Conservation (phyloP, 441 rosid species). For the Adansonia rubrostipa region DNA sequence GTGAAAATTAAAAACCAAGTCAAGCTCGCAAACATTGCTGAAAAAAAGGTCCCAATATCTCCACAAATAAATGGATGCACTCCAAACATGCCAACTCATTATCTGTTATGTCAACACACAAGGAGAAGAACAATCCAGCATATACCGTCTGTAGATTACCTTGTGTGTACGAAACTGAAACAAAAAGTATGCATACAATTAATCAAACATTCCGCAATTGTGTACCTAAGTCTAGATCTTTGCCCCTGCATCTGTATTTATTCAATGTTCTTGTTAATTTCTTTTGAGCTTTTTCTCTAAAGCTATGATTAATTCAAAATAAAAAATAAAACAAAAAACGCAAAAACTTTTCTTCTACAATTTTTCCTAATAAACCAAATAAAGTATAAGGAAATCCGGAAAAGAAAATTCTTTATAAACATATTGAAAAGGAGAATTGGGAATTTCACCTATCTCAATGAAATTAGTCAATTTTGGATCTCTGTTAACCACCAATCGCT, state of each 20-base stretch:
- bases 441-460: constrained; percentile 72
- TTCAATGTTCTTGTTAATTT: neutral
- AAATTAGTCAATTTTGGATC: constrained; percentile 96
- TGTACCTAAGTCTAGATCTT: neutral
- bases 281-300: neutral
- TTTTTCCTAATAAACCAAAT: neutral
- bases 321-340: neutral
- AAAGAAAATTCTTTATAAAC: neutral
- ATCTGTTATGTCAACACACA: constrained; percentile 94
- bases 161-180: constrained; percentile 86
- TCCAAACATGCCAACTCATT: constrained; percentile 95
- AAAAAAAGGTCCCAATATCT: constrained; percentile 96
- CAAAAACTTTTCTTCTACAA: neutral
- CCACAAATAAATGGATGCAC: constrained; percentile 93
- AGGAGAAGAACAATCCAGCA: constrained; percentile 90
- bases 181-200: constrained; percentile 17
- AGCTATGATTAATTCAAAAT: neutral
- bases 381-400: neutral
- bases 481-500: constrained; percentile 93
- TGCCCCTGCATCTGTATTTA: neutral
- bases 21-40: constrained; percentile 99
- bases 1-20: constrained; percentile 94
- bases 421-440: neutral
- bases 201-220: neutral
- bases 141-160: constrained; percentile 96